phyloP scores from a whole-genome alignment of 225 moss, liverwort and hornwort species.

The Physcomitrellopsis africana region DNA sequence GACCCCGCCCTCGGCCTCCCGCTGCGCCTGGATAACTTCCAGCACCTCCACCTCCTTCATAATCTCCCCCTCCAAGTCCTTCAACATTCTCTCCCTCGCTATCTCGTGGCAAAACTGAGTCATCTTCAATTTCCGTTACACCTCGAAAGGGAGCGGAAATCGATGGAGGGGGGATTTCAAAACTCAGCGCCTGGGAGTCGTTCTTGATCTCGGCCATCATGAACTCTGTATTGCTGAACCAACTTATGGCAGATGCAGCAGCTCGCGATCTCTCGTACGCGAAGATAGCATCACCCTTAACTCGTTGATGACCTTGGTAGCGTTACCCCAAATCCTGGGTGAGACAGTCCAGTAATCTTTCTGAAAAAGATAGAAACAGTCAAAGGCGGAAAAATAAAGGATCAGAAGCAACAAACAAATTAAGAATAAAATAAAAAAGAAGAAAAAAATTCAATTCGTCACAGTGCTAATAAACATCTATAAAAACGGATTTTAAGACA shows the following conservation, averaged over 20 bases:
- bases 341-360: constrained; percentile 60
- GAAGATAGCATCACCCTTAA: constrained; percentile 69
- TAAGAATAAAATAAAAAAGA: too few species aligned
- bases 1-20: constrained; percentile 65
- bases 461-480: too few species aligned
- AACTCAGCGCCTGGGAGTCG: constrained; percentile 26
- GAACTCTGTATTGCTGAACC: constrained; percentile 64
- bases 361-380: constrained; percentile 37
- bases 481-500: too few species aligned
- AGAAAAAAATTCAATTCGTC: too few species aligned
- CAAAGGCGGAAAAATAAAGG: background rate
- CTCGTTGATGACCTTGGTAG: constrained; percentile 62
- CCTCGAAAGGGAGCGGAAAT: constrained; percentile 25
- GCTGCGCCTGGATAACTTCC: constrained; percentile 30
- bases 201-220: constrained; percentile 69
- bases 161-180: constrained; percentile 31
- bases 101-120: constrained; percentile 38
- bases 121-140: constrained; percentile 41
- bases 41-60: constrained; percentile 27
- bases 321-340: constrained; percentile 67
- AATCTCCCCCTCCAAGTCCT: constrained; percentile 44
- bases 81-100: constrained; percentile 44
- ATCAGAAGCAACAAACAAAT: background rate
- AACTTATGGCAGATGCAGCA: constrained; percentile 65
- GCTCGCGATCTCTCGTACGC: constrained; percentile 72